Conservation (phyloP, 2,329 filamentous ascomycete genomes). For the Aspergillus sp. region DNA sequence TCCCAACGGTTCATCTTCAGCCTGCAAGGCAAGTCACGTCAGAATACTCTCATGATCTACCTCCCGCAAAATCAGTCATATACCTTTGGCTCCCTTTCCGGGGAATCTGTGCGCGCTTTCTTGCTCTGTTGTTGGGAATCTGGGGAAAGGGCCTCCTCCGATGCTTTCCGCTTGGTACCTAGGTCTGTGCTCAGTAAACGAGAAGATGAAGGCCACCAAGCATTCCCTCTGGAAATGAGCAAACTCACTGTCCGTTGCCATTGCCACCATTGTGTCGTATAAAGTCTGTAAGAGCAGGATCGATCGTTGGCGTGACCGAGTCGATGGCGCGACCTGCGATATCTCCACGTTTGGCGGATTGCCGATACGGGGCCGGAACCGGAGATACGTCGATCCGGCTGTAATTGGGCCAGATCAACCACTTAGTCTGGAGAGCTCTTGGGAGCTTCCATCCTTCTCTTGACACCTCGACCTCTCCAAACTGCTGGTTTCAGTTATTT, state of each 20-base stretch:
- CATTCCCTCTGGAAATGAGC: too few relatives aligned
- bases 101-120: constrained; percentile 51
- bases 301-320: background rate
- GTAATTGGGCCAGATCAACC: constrained; percentile 22
- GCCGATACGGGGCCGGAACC: constrained; percentile 19
- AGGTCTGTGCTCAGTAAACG: constrained; percentile 12
- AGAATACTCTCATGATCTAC: background rate
- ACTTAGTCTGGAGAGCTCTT: constrained; percentile 6
- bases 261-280: constrained; percentile 24
- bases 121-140: constrained; percentile 46
- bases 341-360: constrained; percentile 16
- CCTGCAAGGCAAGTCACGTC: constrained; percentile 28
- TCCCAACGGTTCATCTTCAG: constrained; percentile 36
- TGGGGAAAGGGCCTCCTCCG: constrained; percentile 47
- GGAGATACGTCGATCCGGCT: constrained; percentile 24
- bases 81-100: constrained; percentile 38
- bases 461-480: background rate
- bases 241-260: constrained; percentile 34
- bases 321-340: constrained; percentile 10
- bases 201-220: background rate
- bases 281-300: constrained; percentile 1
- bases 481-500: constrained; percentile 6
- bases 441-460: constrained; percentile 7
- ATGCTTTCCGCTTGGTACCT: constrained; percentile 50
- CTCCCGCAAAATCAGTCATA: background rate